Evolutionary conservation across 371 early-diverging fungal species (phyloP).

Genomic region (Mucor plumbeus): DNA sequence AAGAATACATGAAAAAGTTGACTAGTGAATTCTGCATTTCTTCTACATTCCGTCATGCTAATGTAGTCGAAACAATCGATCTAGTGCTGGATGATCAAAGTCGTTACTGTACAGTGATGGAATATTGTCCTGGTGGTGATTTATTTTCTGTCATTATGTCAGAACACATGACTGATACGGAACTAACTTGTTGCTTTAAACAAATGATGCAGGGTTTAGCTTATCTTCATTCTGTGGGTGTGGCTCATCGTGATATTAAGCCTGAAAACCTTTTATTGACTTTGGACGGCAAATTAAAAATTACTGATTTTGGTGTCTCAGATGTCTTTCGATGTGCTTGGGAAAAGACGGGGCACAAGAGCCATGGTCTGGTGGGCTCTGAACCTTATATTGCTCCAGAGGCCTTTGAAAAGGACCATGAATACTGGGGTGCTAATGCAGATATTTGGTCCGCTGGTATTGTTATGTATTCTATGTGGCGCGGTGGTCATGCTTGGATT

Average conservation of each 20-base stretch:
- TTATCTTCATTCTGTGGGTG: conserved; percentile 91
- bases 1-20: conserved; percentile 90
- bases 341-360: conserved; percentile 69
- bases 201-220: conserved; percentile 87
- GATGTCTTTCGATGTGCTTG: conserved; percentile 87
- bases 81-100: conserved; percentile 84
- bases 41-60: conserved; percentile 84
- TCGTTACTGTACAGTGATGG: conserved; percentile 96
- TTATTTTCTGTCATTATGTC: conserved; percentile 71
- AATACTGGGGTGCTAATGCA: conserved; percentile 75
- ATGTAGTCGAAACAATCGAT: conserved; percentile 92
- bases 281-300: conserved; percentile 79
- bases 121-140: conserved; percentile 82
- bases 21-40: conserved; percentile 92
- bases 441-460: conserved; percentile 86
- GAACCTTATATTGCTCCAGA: conserved; percentile 92
- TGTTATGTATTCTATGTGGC: conserved; percentile 78
- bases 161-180: conserved; percentile 67
- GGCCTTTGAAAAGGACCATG: conserved; percentile 60
- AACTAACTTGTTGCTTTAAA: conserved; percentile 84
- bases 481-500: conserved; percentile 77
- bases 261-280: conserved; percentile 92
- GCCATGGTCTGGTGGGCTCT: conserved; percentile 81
- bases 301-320: conserved; percentile 96
- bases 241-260: conserved; percentile 88